Conservation (phyloP, 1,284 basidiomycete genomes). For the Chalciporus sp. region DNA sequence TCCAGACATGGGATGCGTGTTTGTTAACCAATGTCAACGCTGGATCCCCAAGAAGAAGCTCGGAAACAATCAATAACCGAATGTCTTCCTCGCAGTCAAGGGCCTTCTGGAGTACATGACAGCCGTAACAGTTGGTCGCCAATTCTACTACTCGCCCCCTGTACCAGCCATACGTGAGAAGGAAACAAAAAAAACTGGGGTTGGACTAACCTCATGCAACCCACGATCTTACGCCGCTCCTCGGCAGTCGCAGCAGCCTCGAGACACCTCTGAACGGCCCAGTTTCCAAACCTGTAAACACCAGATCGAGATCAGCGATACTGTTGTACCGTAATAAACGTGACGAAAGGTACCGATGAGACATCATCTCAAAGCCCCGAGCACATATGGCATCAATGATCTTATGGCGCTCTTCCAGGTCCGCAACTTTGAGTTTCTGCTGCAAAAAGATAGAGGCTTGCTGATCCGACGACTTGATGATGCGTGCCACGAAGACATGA, state of each 20-base stretch:
- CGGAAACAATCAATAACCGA: constrained; percentile 75
- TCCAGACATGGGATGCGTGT: constrained; percentile 86
- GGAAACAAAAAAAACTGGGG: not conserved
- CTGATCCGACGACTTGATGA: constrained; percentile 84
- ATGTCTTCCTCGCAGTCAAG: constrained; percentile 85
- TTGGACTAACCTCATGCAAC: constrained; percentile 71
- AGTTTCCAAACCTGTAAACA: constrained; percentile 72
- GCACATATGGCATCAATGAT: constrained; percentile 83
- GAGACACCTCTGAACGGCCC: constrained; percentile 82
- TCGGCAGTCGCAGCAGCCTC: constrained; percentile 71
- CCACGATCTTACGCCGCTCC: constrained; percentile 75
- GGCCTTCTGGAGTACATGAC: constrained; percentile 85
- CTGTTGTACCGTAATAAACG: constrained; percentile 1
- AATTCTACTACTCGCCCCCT: constrained; percentile 82
- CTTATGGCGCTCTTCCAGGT: constrained; percentile 71
- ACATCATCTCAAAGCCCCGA: constrained; percentile 86
- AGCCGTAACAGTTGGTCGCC: constrained; percentile 84
- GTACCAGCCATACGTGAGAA: constrained; percentile 9
- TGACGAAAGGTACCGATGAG: constrained; percentile 59
- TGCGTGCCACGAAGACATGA: constrained; percentile 74
- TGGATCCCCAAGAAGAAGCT: constrained; percentile 77
- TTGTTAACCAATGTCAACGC: constrained; percentile 83
- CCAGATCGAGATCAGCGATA: constrained; percentile 13
- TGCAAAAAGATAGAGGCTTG: constrained; percentile 87
- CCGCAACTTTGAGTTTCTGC: constrained; percentile 84